A percentile compares a stretch with the other conserved stretches of the same genome.
These are phyloP conservation scores for Pulicaria dysenterica DNA, from an alignment of 129 eudicot genomes.

Conservation along the genomic window DNA sequence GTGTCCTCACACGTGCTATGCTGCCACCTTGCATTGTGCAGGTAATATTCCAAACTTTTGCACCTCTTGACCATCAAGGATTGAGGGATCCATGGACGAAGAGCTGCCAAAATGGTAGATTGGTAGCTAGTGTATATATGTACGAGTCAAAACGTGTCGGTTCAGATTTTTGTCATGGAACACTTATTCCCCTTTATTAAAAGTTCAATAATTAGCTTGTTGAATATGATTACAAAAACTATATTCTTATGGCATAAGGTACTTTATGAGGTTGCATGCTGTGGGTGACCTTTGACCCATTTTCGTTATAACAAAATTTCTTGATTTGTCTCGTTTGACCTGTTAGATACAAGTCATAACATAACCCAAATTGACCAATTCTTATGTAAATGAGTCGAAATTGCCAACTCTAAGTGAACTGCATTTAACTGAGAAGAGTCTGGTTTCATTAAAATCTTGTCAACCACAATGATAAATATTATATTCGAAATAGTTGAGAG, in stretches of 20 bases:
- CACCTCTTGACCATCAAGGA: background rate
- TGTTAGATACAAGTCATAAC: background rate
- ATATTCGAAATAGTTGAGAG: too few species aligned
- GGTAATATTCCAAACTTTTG: constrained; percentile 48
- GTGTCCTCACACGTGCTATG: constrained; percentile 58
- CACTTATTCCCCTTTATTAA: background rate
- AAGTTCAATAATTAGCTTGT: background rate
- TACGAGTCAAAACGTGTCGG: background rate
- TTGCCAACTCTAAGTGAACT: too few species aligned
- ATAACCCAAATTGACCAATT: background rate
- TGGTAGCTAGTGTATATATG: background rate
- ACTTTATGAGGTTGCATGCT: background rate
- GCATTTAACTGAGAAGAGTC: too few species aligned
- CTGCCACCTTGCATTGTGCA: constrained; percentile 84
- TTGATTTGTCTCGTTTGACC: background rate
- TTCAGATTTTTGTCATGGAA: background rate
- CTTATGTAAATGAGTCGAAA: background rate
- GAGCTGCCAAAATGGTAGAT: background rate
- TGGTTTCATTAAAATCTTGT: too few species aligned
- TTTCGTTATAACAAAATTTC: background rate
- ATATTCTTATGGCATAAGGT: background rate
- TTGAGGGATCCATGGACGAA: background rate
- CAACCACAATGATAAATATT: too few species aligned
- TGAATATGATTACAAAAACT: background rate
- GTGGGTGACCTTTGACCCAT: background rate